Base-by-base conservation (phyloP, 2,329 filamentous ascomycete species). In the Penicillium sp. region DNA sequence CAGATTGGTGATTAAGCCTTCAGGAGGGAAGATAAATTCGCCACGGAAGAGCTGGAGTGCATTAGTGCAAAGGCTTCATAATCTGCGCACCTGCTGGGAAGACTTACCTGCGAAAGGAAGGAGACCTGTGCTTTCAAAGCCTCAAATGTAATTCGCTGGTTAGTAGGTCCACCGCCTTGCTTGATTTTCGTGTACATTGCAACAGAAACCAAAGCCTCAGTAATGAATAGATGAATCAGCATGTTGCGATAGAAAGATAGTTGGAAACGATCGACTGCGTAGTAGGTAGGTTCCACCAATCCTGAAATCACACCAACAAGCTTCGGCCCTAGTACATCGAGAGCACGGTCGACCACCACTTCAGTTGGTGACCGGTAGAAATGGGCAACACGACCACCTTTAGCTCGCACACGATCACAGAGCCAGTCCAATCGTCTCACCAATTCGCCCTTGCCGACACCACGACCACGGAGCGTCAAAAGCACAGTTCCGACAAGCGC, bases 231-330 rank as follows among this genome's bases (percentile, higher is more conserved):
- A 74, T 99, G 95, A 63, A 99, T 99, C 0, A 94, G 97, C 95
- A 98, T 98, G 77, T 99, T 99, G 55, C 95, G 89, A 79, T 99
- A 99, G 77, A 99, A 99, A 0, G 93, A 97, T 10, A 99, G 85
- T 74, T 99, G 95, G 81, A 99, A 99, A 56, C 93, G 86, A 75
- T 99, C 95, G 42, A 97, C 93, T 4, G 95, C 95, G 71, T 92
- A 97, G 77, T 92, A 98, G 0, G 95, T 98, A 19, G 92, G 91
- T 74, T 99, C 95, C 0, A 91, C 90, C 5, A 99, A 80, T 0
- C 89, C 92, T 40, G 89, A 85, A 0, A 96, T 84, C 4, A 89
- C 82, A 4, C 93, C 92, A 0, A 99, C 93, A 1, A 99, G 84
- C 54, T 95, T 90, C 57, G 92, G 91, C 0, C 95, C 95, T 0